phyloP scores from a whole-genome alignment of 2,329 filamentous ascomycete genomes.

The Penicillium sp. region DNA sequence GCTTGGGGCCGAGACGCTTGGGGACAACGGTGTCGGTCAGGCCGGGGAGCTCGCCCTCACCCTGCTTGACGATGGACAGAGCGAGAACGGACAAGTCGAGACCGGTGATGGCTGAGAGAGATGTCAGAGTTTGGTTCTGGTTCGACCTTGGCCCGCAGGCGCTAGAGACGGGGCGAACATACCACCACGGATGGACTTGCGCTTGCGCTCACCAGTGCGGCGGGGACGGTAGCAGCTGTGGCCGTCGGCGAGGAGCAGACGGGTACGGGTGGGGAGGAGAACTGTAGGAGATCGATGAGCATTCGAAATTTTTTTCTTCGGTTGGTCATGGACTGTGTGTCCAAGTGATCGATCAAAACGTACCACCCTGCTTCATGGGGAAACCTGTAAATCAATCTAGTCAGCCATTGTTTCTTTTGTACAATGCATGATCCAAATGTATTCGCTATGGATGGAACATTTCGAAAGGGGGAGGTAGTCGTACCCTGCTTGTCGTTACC shows the following conservation, averaged over 20 bases:
- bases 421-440: background rate
- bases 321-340: conserved; percentile 20
- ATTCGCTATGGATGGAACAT: background rate
- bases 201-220: conserved; percentile 97
- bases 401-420: conserved; percentile 24
- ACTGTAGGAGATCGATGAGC: conserved; percentile 46
- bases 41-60: conserved; percentile 88
- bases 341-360: conserved; percentile 29
- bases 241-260: conserved; percentile 89
- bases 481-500: conserved; percentile 99
- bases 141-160: background rate
- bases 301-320: conserved; percentile 14
- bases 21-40: conserved; percentile 97
- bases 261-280: conserved; percentile 95
- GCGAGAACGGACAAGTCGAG: conserved; percentile 94
- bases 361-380: conserved; percentile 98
- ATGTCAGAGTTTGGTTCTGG: conserved; percentile 11
- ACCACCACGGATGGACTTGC: conserved; percentile 91
- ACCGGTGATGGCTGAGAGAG: conserved; percentile 77
- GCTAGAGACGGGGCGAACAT: conserved; percentile 18
- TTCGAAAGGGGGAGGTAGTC: conserved; percentile 10
- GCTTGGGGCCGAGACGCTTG: conserved; percentile 99
- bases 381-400: conserved; percentile 57
- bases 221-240: conserved; percentile 99
- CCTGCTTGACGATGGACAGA: conserved; percentile 96